Base-by-base conservation (phyloP, 305 asterid genomes). In the Stenogyne calaminthoides region DNA sequence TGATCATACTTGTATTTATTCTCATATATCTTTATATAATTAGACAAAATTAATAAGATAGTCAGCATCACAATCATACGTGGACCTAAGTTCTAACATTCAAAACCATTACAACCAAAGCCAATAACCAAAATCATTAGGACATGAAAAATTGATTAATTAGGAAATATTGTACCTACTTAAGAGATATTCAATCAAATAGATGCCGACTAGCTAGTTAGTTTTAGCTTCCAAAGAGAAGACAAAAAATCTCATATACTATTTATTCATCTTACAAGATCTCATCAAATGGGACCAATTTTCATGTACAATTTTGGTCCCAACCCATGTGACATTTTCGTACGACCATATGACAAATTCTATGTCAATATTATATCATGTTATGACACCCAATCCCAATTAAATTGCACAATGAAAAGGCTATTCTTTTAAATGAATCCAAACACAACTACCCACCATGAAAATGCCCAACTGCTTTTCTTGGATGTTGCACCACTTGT, bases 271-370 rank as follows among this genome's bases (percentile, higher is more conserved):
- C 42, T 78, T 57, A 70, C 78, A 77, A 76, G 80, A 82, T 79
- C 79, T 82, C 72, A 69, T 59, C 49, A 29, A 4, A 57, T 69
- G 85, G 89, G 87, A 64, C 88, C 95, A 79, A 72, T 71, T 22
- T 15, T 56, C 29, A 55, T 68, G 83, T 78, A 80, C 82, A 68
- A 61, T n/a, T 60, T 70, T 76, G 84, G 77, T 71, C 80, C 80
- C 85, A 76, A 76, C 84, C 80, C 96, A 87, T 86, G 96, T 87
- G 91, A 86, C 72, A 76, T 71, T 74, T 78, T 73, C 15, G 89
- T 85, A 89, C 89, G 64, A 81, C 79, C 77, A 68, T 78, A 76
- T 74, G 82, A 77, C 80, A 73, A 75, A 44, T 76, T 78, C 64
- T 69, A 70, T 64, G 70, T 77, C 69, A 56, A 69, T 75, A 76